Conservation (phyloP, 257 asterid genomes). For the Penstemon davidsonii region DNA sequence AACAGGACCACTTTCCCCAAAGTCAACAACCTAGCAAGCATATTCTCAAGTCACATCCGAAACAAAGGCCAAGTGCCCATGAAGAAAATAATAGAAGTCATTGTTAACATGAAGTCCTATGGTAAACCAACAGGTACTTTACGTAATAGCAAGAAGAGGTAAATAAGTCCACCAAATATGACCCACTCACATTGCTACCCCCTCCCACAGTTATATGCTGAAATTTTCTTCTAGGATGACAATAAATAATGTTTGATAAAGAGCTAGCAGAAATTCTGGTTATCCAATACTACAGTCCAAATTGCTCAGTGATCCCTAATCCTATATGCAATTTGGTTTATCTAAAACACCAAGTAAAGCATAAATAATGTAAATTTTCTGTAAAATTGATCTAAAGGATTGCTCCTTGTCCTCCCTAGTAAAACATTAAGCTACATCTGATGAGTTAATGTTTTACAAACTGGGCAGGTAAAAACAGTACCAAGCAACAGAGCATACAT, state of each 20-base stretch:
- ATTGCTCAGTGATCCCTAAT: not conserved
- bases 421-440: not conserved
- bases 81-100: conserved; percentile 12
- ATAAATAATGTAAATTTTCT: not conserved
- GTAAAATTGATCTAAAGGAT: not conserved
- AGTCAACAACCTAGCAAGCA: conserved; percentile 79
- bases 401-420: not conserved
- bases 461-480: not conserved
- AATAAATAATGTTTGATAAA: not conserved
- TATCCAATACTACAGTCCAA: not conserved
- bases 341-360: not conserved
- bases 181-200: conserved; percentile 4
- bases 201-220: not conserved
- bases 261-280: not conserved
- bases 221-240: not conserved
- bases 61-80: conserved; percentile 19
- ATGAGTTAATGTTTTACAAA: no score
- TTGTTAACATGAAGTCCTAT: conserved; percentile 19
- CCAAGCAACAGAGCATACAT: not conserved
- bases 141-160: not conserved
- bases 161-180: not conserved
- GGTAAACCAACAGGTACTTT: conserved; percentile 1
- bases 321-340: not conserved
- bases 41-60: conserved; percentile 18
- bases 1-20: conserved; percentile 97